These are phyloP conservation scores for Geotrichum siamense DNA, from an alignment of 1,139 yeast genomes.

Conservation along the genomic window DNA sequence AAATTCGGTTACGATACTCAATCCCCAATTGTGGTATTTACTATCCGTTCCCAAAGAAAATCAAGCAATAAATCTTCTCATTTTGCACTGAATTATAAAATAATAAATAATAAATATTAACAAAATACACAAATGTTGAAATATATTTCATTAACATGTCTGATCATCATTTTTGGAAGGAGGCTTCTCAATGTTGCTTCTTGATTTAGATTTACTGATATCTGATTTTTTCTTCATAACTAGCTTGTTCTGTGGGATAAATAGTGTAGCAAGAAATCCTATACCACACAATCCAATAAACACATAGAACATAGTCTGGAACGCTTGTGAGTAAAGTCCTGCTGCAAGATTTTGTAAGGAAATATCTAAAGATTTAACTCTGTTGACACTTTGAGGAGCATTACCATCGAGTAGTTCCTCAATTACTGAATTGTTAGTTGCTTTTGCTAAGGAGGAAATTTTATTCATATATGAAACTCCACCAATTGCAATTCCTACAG, in stretches of 20 bases:
- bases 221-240: slow-evolving; percentile 16
- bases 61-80: too few species aligned
- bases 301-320: slow-evolving; percentile 23
- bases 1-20: too few species aligned
- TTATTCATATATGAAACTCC: slow-evolving; percentile 28
- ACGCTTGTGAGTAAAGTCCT: slow-evolving; percentile 21
- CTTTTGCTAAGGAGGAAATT: slow-evolving; percentile 20
- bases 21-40: too few species aligned
- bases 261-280: slow-evolving; percentile 21
- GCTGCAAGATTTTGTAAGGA: slow-evolving; percentile 18
- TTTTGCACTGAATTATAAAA: too few species aligned
- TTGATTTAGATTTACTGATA: neutral
- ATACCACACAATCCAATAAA: slow-evolving; percentile 23
- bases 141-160: too few species aligned
- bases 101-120: too few species aligned
- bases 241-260: slow-evolving; percentile 25
- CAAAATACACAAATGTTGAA: too few species aligned
- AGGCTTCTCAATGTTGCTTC: too few species aligned
- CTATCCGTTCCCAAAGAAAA: too few species aligned
- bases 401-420: slow-evolving; percentile 19
- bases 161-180: too few species aligned
- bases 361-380: slow-evolving; percentile 19
- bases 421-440: slow-evolving; percentile 11
- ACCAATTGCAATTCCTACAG: slow-evolving; percentile 27
- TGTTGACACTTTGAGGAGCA: slow-evolving; percentile 24